A percentile compares a stretch with the other conserved stretches of the same genome.
These are phyloP conservation scores for Penicillium diatomitis DNA, from an alignment of 495 filamentous ascomycete species.

Conservation along the genomic window DNA sequence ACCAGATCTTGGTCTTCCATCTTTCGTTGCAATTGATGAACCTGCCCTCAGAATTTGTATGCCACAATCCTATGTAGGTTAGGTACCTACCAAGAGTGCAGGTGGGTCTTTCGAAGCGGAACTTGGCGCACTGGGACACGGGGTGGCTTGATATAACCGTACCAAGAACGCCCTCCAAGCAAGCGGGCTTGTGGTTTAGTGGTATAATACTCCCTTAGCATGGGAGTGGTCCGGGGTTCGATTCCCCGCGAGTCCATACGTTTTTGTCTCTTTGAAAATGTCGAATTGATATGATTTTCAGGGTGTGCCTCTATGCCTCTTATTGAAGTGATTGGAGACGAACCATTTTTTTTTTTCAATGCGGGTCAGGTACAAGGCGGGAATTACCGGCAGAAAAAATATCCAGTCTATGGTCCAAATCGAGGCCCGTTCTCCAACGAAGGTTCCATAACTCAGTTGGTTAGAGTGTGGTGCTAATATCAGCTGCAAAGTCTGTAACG, in stretches of 20 bases:
- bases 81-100: too few species aligned
- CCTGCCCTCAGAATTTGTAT: too few species aligned
- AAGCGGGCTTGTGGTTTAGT: constrained; percentile 38
- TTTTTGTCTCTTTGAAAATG: constrained; percentile 1
- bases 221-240: constrained; percentile 50
- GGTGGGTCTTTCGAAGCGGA: too few species aligned
- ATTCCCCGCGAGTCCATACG: constrained; percentile 44
- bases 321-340: not conserved
- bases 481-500: not conserved
- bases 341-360: not conserved
- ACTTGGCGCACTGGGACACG: too few species aligned
- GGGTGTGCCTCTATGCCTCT: not conserved
- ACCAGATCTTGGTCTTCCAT: too few species aligned
- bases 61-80: too few species aligned
- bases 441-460: constrained; percentile 19
- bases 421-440: not conserved
- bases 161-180: not conserved
- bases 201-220: constrained; percentile 39
- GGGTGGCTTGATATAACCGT: too few species aligned
- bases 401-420: too few species aligned
- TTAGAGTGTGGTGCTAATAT: constrained; percentile 17
- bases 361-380: not conserved
- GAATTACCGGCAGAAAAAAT: not conserved
- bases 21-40: too few species aligned
- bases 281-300: not conserved